A percentile compares a stretch with the other conserved stretches of the same genome.
Conservation (phyloP, 495 filamentous ascomycete species). For the Clavariopsis aquatica region DNA sequence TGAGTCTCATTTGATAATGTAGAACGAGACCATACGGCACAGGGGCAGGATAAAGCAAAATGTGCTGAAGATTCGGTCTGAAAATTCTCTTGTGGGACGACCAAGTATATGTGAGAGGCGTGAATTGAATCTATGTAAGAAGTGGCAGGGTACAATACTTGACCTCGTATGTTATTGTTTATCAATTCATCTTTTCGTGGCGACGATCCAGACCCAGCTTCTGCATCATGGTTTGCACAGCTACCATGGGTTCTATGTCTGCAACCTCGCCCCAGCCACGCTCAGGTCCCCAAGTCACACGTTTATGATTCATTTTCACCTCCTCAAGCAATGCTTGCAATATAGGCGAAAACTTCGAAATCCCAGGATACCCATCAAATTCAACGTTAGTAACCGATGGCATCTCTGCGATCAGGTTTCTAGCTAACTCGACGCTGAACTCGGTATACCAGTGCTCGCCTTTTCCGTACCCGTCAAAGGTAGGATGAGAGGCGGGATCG, state of each 20-base stretch:
- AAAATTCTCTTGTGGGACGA: too few relatives aligned
- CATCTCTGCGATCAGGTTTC: slow-evolving; percentile 59
- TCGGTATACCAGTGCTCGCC: slow-evolving; percentile 71
- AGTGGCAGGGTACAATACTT: not conserved
- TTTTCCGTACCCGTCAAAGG: slow-evolving; percentile 72
- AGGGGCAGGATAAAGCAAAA: too few relatives aligned
- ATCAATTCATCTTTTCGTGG: not conserved
- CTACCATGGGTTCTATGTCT: not conserved
- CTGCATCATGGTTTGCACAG: slow-evolving; percentile 3
- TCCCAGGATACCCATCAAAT: slow-evolving; percentile 64
- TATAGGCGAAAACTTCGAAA: slow-evolving; percentile 51
- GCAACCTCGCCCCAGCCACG: slow-evolving; percentile 58
- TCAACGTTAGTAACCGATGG: slow-evolving; percentile 64
- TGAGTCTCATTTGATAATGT: too few relatives aligned
- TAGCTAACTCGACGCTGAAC: slow-evolving; percentile 64
- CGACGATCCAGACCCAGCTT: slow-evolving; percentile 6
- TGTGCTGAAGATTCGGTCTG: too few relatives aligned
- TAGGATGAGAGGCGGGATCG: slow-evolving; percentile 67
- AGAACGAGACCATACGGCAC: too few relatives aligned
- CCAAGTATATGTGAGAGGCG: too few relatives aligned
- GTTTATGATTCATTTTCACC: slow-evolving; percentile 52
- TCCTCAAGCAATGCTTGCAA: slow-evolving; percentile 68
- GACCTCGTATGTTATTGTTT: not conserved
- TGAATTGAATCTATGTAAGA: too few relatives aligned
- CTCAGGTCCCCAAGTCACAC: slow-evolving; percentile 69